A percentile compares a stretch with the other conserved stretches of the same genome.
Evolutionary conservation across 805 yeast species (phyloP).

Genomic region (Candida loeiensis): DNA sequence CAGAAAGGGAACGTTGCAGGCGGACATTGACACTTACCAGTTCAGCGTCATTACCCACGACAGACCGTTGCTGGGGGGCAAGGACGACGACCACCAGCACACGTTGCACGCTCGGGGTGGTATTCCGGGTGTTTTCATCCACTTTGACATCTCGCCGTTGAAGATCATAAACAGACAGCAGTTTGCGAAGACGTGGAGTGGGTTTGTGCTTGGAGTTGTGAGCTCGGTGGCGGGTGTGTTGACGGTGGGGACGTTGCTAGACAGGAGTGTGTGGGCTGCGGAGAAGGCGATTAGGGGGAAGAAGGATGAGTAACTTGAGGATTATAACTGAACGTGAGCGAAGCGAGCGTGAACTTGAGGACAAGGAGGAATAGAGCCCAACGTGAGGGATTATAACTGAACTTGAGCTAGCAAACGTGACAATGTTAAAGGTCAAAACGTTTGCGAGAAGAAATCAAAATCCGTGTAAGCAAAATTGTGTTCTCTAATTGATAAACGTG

Average conservation of each 20-base stretch:
- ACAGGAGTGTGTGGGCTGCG: slow-evolving; percentile 85
- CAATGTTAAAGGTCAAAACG: too few relatives aligned
- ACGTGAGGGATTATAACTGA: too few relatives aligned
- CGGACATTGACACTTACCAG: slow-evolving; percentile 72
- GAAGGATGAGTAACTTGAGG: slow-evolving; percentile 51
- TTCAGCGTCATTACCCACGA: slow-evolving; percentile 86
- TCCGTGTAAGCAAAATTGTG: too few relatives aligned
- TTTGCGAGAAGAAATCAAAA: too few relatives aligned
- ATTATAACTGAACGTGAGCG: too few relatives aligned
- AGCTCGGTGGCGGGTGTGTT: slow-evolving; percentile 91
- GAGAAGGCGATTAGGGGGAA: slow-evolving; percentile 70
- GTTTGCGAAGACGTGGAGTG: slow-evolving; percentile 72
- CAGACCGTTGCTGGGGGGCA: slow-evolving; percentile 80
- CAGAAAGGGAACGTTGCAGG: slow-evolving; percentile 30
- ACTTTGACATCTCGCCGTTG: slow-evolving; percentile 90
- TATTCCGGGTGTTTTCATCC: slow-evolving; percentile 81
- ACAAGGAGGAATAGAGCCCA: too few relatives aligned
- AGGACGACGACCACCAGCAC: slow-evolving; percentile 87
- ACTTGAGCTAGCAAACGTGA: too few relatives aligned
- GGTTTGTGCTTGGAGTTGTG: slow-evolving; percentile 75
- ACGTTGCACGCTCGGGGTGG: slow-evolving; percentile 84
- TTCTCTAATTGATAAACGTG: too few relatives aligned
- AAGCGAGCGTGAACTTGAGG: too few relatives aligned
- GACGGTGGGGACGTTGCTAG: slow-evolving; percentile 87
- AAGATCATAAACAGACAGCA: slow-evolving; percentile 83